These are phyloP conservation scores for Camelina sativa DNA, from an alignment of 345 rosid genomes.

Conservation along the genomic window DNA sequence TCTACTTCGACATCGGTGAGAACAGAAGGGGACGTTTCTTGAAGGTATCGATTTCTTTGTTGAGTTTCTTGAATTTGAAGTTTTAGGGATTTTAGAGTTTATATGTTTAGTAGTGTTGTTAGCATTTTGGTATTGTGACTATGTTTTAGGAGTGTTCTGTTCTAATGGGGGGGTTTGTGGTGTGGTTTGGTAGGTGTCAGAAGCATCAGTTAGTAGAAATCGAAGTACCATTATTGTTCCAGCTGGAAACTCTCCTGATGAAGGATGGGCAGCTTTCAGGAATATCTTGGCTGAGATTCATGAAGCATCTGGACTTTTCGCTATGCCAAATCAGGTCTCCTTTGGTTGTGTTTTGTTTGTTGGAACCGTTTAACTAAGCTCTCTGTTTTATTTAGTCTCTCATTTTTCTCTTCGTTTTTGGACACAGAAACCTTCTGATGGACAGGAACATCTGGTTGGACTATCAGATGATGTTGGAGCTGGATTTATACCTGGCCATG, in stretches of 20 bases:
- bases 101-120: conserved; percentile 7
- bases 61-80: neutral
- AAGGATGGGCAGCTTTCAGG: conserved; percentile 98
- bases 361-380: neutral
- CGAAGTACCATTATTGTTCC: conserved; percentile 97
- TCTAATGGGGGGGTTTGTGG: conserved; percentile 29
- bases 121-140: conserved; percentile 2
- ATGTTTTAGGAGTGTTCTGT: conserved; percentile 16
- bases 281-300: conserved; percentile 87
- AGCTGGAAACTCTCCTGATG: conserved; percentile 84
- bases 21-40: conserved; percentile 94
- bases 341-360: neutral
- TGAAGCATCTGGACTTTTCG: conserved; percentile 79
- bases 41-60: conserved; percentile 56
- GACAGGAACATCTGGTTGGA: conserved; percentile 76
- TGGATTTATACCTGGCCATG: conserved; percentile 96
- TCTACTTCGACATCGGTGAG: conserved; percentile 97
- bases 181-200: conserved; percentile 65
- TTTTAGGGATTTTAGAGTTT: neutral
- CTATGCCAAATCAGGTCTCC: conserved; percentile 74
- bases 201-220: conserved; percentile 94
- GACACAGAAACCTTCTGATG: conserved; percentile 71
- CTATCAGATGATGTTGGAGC: conserved; percentile 99
- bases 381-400: conserved; percentile 32
- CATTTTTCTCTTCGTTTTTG: conserved; percentile 14